A percentile compares a stretch with the other conserved stretches of the same genome.
Conservation (phyloP, 768 basidiomycete genomes). For the Kwoniella sp. region DNA sequence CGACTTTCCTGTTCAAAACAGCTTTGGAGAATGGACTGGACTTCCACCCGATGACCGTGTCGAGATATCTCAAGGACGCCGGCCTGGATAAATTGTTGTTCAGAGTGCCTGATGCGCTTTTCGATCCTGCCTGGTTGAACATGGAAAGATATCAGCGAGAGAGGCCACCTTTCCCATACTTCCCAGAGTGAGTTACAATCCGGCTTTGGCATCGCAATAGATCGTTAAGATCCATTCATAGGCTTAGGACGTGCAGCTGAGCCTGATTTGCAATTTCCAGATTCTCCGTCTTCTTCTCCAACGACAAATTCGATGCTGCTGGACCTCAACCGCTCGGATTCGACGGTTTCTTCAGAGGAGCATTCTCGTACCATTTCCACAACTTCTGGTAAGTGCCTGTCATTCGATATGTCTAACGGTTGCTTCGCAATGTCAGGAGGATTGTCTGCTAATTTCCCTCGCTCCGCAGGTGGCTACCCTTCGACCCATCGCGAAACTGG, state of each 20-base stretch:
- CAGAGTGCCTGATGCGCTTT: constrained; percentile 89
- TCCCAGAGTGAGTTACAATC: constrained; percentile 70
- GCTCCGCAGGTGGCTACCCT: constrained; percentile 85
- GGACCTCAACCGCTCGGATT: constrained; percentile 86
- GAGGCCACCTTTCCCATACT: constrained; percentile 90
- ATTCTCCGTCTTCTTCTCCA: constrained; percentile 66
- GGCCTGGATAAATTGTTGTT: constrained; percentile 78
- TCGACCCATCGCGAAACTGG: constrained; percentile 90
- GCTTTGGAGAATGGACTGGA: constrained; percentile 87
- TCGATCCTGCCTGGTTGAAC: constrained; percentile 95
- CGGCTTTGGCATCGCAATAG: not conserved
- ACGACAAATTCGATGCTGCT: constrained; percentile 63
- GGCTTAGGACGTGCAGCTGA: no score
- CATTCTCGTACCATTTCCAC: constrained; percentile 95
- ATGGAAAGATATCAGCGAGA: constrained; percentile 89
- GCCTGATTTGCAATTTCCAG: no score
- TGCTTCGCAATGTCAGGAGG: not conserved
- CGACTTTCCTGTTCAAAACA: constrained; percentile 89
- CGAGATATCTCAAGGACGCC: constrained; percentile 86
- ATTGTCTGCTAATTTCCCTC: not conserved
- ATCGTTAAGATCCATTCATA: no score
- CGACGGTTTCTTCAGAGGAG: constrained; percentile 89
- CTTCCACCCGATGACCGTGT: constrained; percentile 96
- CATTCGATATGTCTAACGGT: not conserved
- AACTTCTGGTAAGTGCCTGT: constrained; percentile 54